Conservation (phyloP, 2,329 filamentous ascomycete genomes). For the Sporothrix luriei region DNA sequence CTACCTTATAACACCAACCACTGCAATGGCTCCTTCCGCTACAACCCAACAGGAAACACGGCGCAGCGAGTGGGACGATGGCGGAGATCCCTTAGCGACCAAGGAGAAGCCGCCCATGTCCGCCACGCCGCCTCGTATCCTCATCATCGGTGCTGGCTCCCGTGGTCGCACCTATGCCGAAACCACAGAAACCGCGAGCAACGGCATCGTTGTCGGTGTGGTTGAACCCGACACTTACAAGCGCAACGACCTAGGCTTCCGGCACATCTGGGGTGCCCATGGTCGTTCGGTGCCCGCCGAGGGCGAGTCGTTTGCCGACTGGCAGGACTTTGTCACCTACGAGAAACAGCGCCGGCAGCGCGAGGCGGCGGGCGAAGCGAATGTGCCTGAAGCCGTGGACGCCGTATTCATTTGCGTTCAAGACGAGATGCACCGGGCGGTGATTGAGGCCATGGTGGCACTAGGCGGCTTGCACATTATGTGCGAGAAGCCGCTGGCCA, state of each 20-base stretch:
- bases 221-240: slow-evolving; percentile 82
- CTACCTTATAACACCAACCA: background rate
- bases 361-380: slow-evolving; percentile 50
- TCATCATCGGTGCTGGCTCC: slow-evolving; percentile 81
- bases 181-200: slow-evolving; percentile 65
- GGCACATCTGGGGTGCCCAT: slow-evolving; percentile 69
- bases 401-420: slow-evolving; percentile 69
- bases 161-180: slow-evolving; percentile 74
- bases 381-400: slow-evolving; percentile 59
- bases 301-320: slow-evolving; percentile 71
- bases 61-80: slow-evolving; percentile 34
- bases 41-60: background rate
- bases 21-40: background rate
- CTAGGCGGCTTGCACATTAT: slow-evolving; percentile 75
- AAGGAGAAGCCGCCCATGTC: slow-evolving; percentile 51
- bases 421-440: slow-evolving; percentile 85
- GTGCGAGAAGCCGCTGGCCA: slow-evolving; percentile 92
- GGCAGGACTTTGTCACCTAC: slow-evolving; percentile 75
- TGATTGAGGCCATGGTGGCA: slow-evolving; percentile 72
- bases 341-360: slow-evolving; percentile 63
- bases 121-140: slow-evolving; percentile 62
- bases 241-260: slow-evolving; percentile 67
- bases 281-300: slow-evolving; percentile 48
- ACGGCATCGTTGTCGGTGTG: slow-evolving; percentile 72
- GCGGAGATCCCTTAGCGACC: slow-evolving; percentile 38